Evolutionary conservation across 106 monocot species (phyloP), one percentile per base, ranked within the genome.

Genomic region (Acorus gramineus): DNA sequence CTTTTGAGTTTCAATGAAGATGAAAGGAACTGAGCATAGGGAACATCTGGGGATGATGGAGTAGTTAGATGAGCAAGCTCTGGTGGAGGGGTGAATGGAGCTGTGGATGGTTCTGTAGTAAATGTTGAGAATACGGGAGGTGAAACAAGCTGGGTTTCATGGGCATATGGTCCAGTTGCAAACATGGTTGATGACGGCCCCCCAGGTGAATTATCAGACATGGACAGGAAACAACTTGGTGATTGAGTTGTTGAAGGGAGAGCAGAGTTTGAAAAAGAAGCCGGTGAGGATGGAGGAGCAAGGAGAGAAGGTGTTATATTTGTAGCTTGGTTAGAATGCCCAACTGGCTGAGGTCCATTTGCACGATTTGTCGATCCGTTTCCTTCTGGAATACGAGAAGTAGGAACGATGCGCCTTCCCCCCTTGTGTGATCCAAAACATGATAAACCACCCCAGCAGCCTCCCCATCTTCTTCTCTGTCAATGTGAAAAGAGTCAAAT

Each of bases 91-190:
- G 96, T 96, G 6, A 96, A 71, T 2, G 96, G 96, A 53, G 96
- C 96, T 47, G 96, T 96, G 46, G 96, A 96, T 50, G 96, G 96
- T 62, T 96, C 96, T 42, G 96, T 96, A 46, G 96, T 96, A 69
- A 77, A 96, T 62, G 96, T 91, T 14, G 96, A 96, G 69, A 96
- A 96, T 46, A 91, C 96, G n/a, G 96, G 96, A 57, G 96, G 96
- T 45, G 96, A 91, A 42, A 96, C 96, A 57, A 91, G 71, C 54
- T 96, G 96, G 13, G 90, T 90, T 76, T 96, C 96, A 67, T 96
- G 84, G 69, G 96, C 96, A 70, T 96, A 96, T 9, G 96, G 96
- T 5, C 96, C 96, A 3, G 85, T 91, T 14, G 80, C 84, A 64
- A 73, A 96, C 90, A 96, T 91, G 56, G 78, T 85, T 65, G 86